Percentiles rank a stretch among this genome's conserved stretches.
These are phyloP conservation scores for Phytophthora megakarya DNA, from an alignment of 352 stramenopile genomes.

Conservation along the genomic window DNA sequence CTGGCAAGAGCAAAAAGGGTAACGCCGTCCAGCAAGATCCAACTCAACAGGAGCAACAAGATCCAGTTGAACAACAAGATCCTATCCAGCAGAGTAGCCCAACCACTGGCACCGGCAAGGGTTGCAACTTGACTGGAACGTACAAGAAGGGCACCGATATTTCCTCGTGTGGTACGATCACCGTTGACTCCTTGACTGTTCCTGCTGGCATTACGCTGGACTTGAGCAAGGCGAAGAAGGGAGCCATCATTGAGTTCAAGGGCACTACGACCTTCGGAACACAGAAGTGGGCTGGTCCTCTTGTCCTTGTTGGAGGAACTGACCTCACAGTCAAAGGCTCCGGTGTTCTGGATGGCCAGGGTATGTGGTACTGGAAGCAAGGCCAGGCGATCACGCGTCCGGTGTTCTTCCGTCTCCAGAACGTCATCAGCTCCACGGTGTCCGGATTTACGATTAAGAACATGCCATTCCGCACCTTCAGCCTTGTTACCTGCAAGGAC, in stretches of 20 bases:
- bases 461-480: slow-evolving; percentile 41
- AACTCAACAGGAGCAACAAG: slow-evolving; percentile 1
- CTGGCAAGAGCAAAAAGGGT: slow-evolving; percentile 14
- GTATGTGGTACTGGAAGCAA: slow-evolving; percentile 44
- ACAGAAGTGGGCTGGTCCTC: slow-evolving; percentile 38
- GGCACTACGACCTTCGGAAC: slow-evolving; percentile 40
- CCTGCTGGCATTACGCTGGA: slow-evolving; percentile 40
- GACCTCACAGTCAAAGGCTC: slow-evolving; percentile 31
- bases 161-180: slow-evolving; percentile 31
- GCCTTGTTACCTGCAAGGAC: slow-evolving; percentile 27
- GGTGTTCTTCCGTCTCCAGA: slow-evolving; percentile 36
- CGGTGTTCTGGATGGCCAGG: slow-evolving; percentile 43
- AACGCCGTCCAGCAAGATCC: neutral
- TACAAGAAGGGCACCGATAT: slow-evolving; percentile 36
- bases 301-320: slow-evolving; percentile 24
- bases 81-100: neutral
- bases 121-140: slow-evolving; percentile 34
- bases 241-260: slow-evolving; percentile 38
- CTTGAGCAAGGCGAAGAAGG: slow-evolving; percentile 30
- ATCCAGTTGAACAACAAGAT: neutral
- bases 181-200: slow-evolving; percentile 19
- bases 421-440: slow-evolving; percentile 32
- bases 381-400: slow-evolving; percentile 29
- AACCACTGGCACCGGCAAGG: slow-evolving; percentile 1
- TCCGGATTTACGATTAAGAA: slow-evolving; percentile 44